phyloP scores from a whole-genome alignment of 2,329 filamentous ascomycete genomes.

The Graphilbum ipis-grandicollis region DNA sequence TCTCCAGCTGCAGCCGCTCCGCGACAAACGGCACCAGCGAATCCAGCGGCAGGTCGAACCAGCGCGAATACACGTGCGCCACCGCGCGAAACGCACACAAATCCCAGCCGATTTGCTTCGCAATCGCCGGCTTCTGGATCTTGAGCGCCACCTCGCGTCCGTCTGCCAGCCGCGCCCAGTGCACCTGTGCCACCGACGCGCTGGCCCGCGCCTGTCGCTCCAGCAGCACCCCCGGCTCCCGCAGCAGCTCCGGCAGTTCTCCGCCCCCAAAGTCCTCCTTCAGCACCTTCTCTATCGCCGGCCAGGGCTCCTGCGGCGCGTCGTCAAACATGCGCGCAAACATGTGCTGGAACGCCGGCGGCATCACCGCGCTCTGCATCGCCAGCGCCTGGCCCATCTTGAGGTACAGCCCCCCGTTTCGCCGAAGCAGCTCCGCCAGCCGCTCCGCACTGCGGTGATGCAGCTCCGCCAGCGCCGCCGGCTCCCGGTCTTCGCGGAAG shows the following conservation, averaged over 20 bases:
- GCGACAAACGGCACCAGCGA: conserved; percentile 82
- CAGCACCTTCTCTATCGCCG: conserved; percentile 70
- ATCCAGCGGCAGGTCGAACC: conserved; percentile 88
- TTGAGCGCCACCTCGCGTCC: conserved; percentile 89
- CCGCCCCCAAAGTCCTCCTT: conserved; percentile 78
- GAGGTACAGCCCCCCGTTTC: conserved; percentile 85
- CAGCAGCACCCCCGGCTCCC: conserved; percentile 61
- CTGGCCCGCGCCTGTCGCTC: conserved; percentile 48
- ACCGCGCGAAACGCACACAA: conserved; percentile 87
- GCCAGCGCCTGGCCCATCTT: conserved; percentile 98
- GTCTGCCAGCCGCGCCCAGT: conserved; percentile 76
- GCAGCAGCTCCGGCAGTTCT: conserved; percentile 72
- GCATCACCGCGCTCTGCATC: conserved; percentile 90
- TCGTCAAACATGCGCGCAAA: conserved; percentile 96
- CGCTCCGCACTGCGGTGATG: conserved; percentile 73
- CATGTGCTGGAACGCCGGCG: conserved; percentile 91
- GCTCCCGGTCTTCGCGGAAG: conserved; percentile 52
- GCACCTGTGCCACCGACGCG: conserved; percentile 90
- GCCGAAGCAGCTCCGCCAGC: conserved; percentile 61
- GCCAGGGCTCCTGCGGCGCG: conserved; percentile 83
- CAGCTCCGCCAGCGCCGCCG: conserved; percentile 55
- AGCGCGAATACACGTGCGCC: conserved; percentile 63
- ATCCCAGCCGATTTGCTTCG: conserved; percentile 82
- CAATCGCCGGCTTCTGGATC: conserved; percentile 90
- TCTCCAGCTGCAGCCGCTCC: conserved; percentile 82